These are phyloP conservation scores for Colletotrichum horii DNA, from an alignment of 2,329 filamentous ascomycete genomes.

Conservation along the genomic window DNA sequence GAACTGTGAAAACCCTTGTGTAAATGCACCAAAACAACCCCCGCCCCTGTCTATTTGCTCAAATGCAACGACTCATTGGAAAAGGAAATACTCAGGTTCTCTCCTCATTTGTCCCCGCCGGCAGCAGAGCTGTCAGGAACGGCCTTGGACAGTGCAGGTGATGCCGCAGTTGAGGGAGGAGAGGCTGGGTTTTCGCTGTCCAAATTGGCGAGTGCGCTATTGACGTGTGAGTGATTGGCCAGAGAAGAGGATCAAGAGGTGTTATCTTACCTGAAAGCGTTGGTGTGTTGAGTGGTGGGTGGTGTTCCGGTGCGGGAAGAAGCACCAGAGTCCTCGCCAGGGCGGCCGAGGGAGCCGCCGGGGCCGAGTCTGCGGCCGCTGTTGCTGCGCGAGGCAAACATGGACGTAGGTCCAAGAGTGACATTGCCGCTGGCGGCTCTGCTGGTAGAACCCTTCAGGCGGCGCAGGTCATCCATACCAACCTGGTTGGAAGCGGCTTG, in stretches of 20 bases:
- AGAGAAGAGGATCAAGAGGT: neutral
- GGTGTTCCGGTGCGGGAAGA: conserved; percentile 92
- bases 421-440: conserved; percentile 67
- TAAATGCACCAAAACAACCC: conserved; percentile 53
- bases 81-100: conserved; percentile 27
- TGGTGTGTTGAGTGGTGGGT: conserved; percentile 75
- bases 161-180: conserved; percentile 72
- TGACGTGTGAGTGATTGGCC: conserved; percentile 31
- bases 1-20: conserved; percentile 48
- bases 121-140: conserved; percentile 53
- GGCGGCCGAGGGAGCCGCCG: conserved; percentile 73
- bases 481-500: conserved; percentile 84
- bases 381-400: conserved; percentile 89
- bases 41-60: conserved; percentile 56
- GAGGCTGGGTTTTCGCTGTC: conserved; percentile 70
- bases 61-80: conserved; percentile 46
- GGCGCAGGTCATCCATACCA: conserved; percentile 88
- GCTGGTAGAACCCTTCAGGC: conserved; percentile 71
- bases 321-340: conserved; percentile 82
- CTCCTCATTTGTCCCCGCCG: conserved; percentile 46
- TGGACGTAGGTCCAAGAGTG: conserved; percentile 80
- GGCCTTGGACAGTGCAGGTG: conserved; percentile 69
- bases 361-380: conserved; percentile 84
- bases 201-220: conserved; percentile 64
- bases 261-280: conserved; percentile 86